Evolutionary conservation across 2,329 filamentous ascomycete species (phyloP), one percentile per base, ranked within the genome.

Genomic region (Penicillium paneum): DNA sequence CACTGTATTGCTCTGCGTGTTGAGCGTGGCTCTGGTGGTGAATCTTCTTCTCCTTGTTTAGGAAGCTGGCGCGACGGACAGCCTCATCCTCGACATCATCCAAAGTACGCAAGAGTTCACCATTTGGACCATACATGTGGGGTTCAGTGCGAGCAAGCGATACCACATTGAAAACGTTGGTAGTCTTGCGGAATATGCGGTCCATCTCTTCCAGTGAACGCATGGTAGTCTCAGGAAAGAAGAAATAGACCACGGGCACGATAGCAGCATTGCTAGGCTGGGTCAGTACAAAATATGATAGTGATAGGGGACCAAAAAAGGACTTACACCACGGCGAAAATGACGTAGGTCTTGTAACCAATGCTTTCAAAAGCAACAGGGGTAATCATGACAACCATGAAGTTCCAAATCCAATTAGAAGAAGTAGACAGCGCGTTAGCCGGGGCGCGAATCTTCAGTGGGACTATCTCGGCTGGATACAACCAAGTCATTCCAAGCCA

Each of bases 201-300:
- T 90, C 86, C 71, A 90, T 84, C 67, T 89, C 86, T 69, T 89
- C 86, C 31, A 89, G 76, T 13, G 78, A 82, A 8, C 81, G 79
- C 59, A 78, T 79, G 10, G 81, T 81, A 3, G 82, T 85, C 64
- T 85, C 83, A 0, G 82, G 83, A 67, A 83, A 84, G 75, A 84
- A 83, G 71, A 83, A 81, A 71, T 83, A 85, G 44, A 34, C 31
- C 5, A 34, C 31, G 81, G 82, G 81, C 17, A 83, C 74, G 64
- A 83, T 83, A 60, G 74, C 74, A 15, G 79, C 79, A 64, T 83
- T 83, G 57, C 75, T 77, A 43, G 17, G 24, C 19, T 28, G 17
- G 17, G 34, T 58, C 43, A 64, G 60, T 52, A 57, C 29, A 29
- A 10, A 26, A n/a, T 7, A 4, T n/a, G n/a, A n/a, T 3, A 21